Conservation (phyloP, 371 early-diverging fungal genomes). For the Rhizopus arrhizus region DNA sequence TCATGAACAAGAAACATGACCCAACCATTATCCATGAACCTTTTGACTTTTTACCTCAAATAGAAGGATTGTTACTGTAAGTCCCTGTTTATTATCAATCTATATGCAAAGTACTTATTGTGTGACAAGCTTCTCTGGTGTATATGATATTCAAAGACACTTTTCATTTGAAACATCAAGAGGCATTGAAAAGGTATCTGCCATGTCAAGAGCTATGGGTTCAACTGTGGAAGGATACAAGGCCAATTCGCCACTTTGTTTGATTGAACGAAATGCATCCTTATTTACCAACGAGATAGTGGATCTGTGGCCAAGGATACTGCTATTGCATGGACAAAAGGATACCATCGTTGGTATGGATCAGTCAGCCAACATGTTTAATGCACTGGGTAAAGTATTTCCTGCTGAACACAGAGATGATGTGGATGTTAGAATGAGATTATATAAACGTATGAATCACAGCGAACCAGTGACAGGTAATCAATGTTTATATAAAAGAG, state of each 20-base stretch:
- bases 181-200: constrained; percentile 74
- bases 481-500: neutral
- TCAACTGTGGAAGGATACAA: constrained; percentile 25
- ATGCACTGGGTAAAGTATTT: constrained; percentile 39
- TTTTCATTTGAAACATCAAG: constrained; percentile 61
- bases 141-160: constrained; percentile 69
- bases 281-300: constrained; percentile 37
- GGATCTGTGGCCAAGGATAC: constrained; percentile 41
- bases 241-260: constrained; percentile 41
- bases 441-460: constrained; percentile 49
- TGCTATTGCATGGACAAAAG: constrained; percentile 53
- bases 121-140: constrained; percentile 39
- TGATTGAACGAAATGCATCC: constrained; percentile 26
- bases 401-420: constrained; percentile 41
- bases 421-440: constrained; percentile 46
- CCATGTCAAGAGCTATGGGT: constrained; percentile 74
- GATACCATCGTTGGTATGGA: constrained; percentile 44
- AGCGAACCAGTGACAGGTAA: constrained; percentile 49
- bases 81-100: constrained; percentile 4
- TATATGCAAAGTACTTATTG: neutral
- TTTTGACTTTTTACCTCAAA: constrained; percentile 49
- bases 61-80: constrained; percentile 60
- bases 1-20: constrained; percentile 29
- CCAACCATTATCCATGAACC: constrained; percentile 6
- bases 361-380: constrained; percentile 49